These are phyloP conservation scores for Macrophomina tecta DNA, from an alignment of 2,329 filamentous ascomycete species.

Conservation along the genomic window DNA sequence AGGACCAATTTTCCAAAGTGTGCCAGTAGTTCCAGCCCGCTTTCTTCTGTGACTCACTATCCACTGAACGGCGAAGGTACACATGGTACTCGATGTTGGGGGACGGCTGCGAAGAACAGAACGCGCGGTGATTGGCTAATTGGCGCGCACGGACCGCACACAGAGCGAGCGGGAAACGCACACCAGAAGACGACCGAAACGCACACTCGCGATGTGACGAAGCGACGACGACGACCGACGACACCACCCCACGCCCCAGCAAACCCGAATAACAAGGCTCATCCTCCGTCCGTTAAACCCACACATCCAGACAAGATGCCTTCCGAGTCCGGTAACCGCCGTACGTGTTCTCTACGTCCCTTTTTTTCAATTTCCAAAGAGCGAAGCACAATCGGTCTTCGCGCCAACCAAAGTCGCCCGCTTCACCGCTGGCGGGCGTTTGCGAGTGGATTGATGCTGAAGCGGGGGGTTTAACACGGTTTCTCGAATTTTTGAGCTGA, in stretches of 20 bases:
- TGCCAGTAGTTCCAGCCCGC: neutral
- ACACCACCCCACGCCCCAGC: constrained; percentile 6
- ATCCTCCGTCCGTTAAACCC: neutral
- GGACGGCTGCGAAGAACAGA: neutral
- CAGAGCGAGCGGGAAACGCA: constrained; percentile 12
- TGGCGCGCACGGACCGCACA: neutral
- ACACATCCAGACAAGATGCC: constrained; percentile 73
- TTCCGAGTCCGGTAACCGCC: constrained; percentile 86
- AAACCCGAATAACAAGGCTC: neutral
- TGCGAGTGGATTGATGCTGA: neutral
- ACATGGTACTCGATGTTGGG: neutral
- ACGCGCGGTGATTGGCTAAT: neutral
- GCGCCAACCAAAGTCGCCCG: neutral
- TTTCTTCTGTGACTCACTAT: neutral
- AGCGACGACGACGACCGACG: constrained; percentile 26
- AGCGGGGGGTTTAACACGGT: neutral
- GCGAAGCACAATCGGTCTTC: neutral
- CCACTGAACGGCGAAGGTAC: neutral
- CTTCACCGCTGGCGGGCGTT: neutral
- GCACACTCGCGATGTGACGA: constrained; percentile 27
- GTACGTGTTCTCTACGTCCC: constrained; percentile 64
- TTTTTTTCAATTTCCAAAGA: neutral
- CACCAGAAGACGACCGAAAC: constrained; percentile 24
- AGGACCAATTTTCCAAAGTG: no score
- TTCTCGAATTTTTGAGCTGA: constrained; percentile 19